Evolutionary conservation across 768 basidiomycete genomes (phyloP).

Genomic region (Boletellus ananas): DNA sequence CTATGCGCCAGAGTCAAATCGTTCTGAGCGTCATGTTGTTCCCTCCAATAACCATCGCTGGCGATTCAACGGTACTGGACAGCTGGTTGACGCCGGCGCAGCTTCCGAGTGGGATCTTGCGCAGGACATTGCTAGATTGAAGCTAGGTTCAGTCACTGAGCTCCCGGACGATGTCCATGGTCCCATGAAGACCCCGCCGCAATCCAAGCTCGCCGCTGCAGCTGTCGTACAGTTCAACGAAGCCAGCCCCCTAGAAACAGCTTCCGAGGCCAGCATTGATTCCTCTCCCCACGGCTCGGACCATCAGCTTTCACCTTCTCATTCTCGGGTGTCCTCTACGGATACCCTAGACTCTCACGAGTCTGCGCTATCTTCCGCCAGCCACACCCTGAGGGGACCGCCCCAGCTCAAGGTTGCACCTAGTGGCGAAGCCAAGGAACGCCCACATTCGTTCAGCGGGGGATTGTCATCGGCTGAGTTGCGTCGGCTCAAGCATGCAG

Average conservation of each 20-base stretch:
- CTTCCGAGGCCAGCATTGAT: slow-evolving; percentile 65
- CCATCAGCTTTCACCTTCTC: slow-evolving; percentile 61
- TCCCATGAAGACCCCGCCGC: slow-evolving; percentile 64
- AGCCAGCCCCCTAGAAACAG: slow-evolving; percentile 68
- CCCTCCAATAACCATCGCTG: slow-evolving; percentile 47
- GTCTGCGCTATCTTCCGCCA: slow-evolving; percentile 47
- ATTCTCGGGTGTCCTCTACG: slow-evolving; percentile 81
- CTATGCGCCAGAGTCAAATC: slow-evolving; percentile 23
- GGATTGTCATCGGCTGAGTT: slow-evolving; percentile 71
- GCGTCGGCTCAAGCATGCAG: slow-evolving; percentile 69
- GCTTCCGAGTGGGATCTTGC: slow-evolving; percentile 66
- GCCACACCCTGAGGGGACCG: slow-evolving; percentile 54
- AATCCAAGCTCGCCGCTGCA: slow-evolving; percentile 52
- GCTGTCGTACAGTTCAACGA: slow-evolving; percentile 57
- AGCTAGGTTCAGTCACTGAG: slow-evolving; percentile 57
- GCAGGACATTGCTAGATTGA: slow-evolving; percentile 69
- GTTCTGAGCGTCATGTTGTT: slow-evolving; percentile 39
- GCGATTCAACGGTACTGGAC: slow-evolving; percentile 62
- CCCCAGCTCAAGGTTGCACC: slow-evolving; percentile 52
- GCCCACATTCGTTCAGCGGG: slow-evolving; percentile 80
- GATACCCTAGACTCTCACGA: slow-evolving; percentile 66
- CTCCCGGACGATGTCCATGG: slow-evolving; percentile 45
- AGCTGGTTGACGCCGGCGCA: slow-evolving; percentile 53
- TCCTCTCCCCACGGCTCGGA: slow-evolving; percentile 71
- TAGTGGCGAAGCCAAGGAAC: slow-evolving; percentile 61